Evolutionary conservation across 371 early-diverging fungal species (phyloP).

Genomic region (Batkoa obscura): DNA sequence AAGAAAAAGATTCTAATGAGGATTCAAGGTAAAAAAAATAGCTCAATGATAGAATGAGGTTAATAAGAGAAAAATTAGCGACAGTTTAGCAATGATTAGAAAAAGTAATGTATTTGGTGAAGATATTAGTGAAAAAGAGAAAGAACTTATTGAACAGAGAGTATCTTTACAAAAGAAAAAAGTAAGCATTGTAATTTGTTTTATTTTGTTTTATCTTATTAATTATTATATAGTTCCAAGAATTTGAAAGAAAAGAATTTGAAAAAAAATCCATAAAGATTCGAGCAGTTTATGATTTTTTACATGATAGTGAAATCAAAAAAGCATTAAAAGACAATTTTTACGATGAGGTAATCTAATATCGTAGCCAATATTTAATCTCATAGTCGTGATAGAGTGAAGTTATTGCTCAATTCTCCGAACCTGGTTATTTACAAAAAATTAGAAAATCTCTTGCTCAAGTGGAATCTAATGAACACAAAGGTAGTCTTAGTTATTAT

Average conservation of each 20-base stretch:
- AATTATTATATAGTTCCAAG: constrained; percentile 28
- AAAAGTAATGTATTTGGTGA: constrained; percentile 49
- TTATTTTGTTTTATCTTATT: neutral
- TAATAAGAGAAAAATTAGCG: neutral
- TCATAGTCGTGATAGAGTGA: neutral
- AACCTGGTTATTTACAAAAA: neutral
- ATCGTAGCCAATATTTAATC: neutral
- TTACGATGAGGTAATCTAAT: constrained; percentile 41
- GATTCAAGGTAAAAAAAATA: neutral
- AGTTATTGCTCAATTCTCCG: constrained; percentile 3
- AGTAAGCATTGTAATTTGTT: constrained; percentile 11
- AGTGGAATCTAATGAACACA: neutral
- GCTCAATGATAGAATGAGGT: no score
- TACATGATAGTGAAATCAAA: constrained; percentile 60
- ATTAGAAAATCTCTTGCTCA: constrained; percentile 1
- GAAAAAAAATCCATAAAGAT: constrained; percentile 51
- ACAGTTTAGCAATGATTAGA: neutral
- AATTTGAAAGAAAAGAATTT: constrained; percentile 51
- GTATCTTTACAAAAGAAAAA: constrained; percentile 70
- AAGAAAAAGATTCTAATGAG: neutral
- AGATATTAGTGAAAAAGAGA: constrained; percentile 68
- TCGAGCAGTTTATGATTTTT: constrained; percentile 42
- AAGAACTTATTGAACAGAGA: constrained; percentile 64
- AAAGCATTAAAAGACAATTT: constrained; percentile 52
- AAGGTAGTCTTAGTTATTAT: neutral